Evolutionary conservation across 805 yeast genomes (phyloP).

Genomic region (Yamadazyma laniorum): DNA sequence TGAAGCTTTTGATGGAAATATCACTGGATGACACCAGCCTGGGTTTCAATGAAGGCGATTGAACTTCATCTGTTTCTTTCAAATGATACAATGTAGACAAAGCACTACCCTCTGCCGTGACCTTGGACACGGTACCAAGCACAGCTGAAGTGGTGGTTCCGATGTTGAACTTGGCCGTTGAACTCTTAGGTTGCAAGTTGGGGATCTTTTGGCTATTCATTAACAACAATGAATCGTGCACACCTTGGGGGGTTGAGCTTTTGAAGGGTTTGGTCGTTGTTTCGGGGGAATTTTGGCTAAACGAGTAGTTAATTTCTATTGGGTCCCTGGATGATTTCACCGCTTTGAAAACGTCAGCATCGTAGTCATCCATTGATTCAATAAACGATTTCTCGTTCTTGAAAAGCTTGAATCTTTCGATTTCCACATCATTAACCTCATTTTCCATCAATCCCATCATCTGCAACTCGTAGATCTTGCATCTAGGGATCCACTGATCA

Average conservation of each 20-base stretch:
- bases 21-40: conserved; percentile 2
- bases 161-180: conserved; percentile 24
- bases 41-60: conserved; percentile 7
- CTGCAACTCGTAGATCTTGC: conserved; percentile 91
- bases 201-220: conserved; percentile 6
- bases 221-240: conserved; percentile 13
- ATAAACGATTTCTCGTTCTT: conserved; percentile 39
- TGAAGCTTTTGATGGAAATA: conserved; percentile 9
- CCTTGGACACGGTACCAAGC: conserved; percentile 35
- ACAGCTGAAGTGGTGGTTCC: conserved; percentile 35
- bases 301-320: conserved; percentile 6
- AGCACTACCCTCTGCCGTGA: conserved; percentile 30
- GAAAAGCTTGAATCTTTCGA: conserved; percentile 52
- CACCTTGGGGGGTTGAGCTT: conserved; percentile 12
- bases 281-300: conserved; percentile 3
- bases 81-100: conserved; percentile 36
- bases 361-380: conserved; percentile 69
- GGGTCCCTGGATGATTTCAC: background rate
- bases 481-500: conserved; percentile 85
- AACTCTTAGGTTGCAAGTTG: conserved; percentile 9
- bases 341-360: conserved; percentile 51
- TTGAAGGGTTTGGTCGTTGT: background rate
- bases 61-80: conserved; percentile 18
- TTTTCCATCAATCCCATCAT: conserved; percentile 99
- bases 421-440: conserved; percentile 67